Percentiles rank a stretch among this genome's conserved stretches.
These are phyloP conservation scores for Salix koriyanagi DNA, from an alignment of 345 rosid genomes.

Conservation along the genomic window DNA sequence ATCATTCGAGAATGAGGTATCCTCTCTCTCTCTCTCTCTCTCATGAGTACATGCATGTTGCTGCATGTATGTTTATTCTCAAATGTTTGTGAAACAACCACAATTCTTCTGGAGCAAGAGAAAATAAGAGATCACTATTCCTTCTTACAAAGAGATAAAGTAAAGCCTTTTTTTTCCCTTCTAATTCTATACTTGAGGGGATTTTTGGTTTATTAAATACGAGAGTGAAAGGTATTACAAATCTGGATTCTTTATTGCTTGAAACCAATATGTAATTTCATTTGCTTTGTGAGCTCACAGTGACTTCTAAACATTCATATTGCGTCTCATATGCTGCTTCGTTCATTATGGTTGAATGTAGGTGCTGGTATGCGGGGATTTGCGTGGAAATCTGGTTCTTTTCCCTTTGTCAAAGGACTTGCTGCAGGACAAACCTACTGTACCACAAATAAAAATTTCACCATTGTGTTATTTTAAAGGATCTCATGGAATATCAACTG, in stretches of 20 bases:
- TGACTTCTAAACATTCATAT: neutral
- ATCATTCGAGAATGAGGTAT: constrained; percentile 69
- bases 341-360: constrained; percentile 29
- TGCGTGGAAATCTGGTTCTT: constrained; percentile 81
- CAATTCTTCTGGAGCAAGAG: too few species aligned
- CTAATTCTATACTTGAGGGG: too few species aligned
- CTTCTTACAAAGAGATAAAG: too few species aligned
- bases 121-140: too few species aligned
- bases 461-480: constrained; percentile 75
- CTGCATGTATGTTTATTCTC: too few species aligned
- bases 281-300: constrained; percentile 1
- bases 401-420: constrained; percentile 59
- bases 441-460: constrained; percentile 44
- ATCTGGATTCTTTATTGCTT: neutral
- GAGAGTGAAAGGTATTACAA: neutral
- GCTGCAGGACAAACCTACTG: constrained; percentile 29
- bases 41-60: neutral
- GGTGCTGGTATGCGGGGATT: constrained; percentile 94
- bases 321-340: neutral
- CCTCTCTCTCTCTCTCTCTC: neutral
- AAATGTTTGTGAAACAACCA: too few species aligned
- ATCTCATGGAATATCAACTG: constrained; percentile 91
- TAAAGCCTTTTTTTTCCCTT: too few species aligned
- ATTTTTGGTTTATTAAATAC: neutral
- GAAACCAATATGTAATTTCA: neutral